Evolutionary conservation across 768 basidiomycete species (phyloP), one percentile per base, ranked within the genome.

Genomic region (Amyloporia xantha): DNA sequence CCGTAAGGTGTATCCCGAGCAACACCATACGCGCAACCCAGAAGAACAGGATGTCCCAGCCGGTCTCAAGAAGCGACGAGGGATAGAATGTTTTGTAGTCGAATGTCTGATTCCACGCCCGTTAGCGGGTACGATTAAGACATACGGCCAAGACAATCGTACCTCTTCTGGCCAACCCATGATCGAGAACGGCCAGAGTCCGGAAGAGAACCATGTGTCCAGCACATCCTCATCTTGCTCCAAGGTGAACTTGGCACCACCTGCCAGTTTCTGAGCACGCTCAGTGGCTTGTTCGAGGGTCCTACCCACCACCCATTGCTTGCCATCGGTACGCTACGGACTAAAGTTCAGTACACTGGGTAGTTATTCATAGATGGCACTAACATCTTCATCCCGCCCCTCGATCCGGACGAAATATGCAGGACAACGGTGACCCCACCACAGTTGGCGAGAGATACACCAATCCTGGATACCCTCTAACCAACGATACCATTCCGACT

Each of bases 11-110:
- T 58, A 91, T 70, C 37, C 96, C 95, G 28, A 98, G 81, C 60
- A 99, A 71, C 42, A 89, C 95, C 95, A 98, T 99, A 37, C 96
- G 86, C 13, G 96, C 94, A 5, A 98, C 95, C 96, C 96, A 99
- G 80, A 98, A 98, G 77, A 94, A 94, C n/a, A 99, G 68, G 59
- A 98, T 98, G 55, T 98, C 96, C 95, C 96, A 98, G 40, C 96
- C 96, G 0, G 96, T 99, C 70, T 98, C 96, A 25, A 98, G 79
- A 38, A 98, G 58, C n/a, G 83, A 79, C 2, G 90, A 70, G 0
- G 96, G 96, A 66, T 94, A 99, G 72, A 90, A 98, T 25, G 73
- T 71, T 54, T 82, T 65, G 36, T 91, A 57, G 62, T 98, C 95
- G 3, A 69, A 53, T 0, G 91, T 93, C 90, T 91, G 54, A 19